Base-by-base conservation (phyloP, 2,329 filamentous ascomycete species). In the Byssoonygena ceratinophila region DNA sequence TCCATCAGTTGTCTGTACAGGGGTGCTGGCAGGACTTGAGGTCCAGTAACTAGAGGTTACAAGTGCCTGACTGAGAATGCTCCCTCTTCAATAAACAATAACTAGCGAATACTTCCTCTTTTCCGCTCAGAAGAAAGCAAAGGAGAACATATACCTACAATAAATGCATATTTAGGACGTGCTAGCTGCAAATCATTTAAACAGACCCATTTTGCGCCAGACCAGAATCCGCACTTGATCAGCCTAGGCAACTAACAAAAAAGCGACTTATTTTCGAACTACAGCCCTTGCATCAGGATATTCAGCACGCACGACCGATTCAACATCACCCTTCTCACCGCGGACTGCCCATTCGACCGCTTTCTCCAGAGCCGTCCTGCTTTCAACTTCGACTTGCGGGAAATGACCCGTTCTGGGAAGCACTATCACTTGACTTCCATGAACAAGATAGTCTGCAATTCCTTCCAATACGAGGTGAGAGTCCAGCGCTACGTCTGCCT, bases 401-500 rank as follows among this genome's bases (percentile, higher is more conserved):
- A 77, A 81, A 63, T 82, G 79, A 0, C 75, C 77, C 9, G 71
- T 72, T 7, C 66, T 61, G 2, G 75, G 71, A 6, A 81, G 60
- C 37, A 74, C 57, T 16, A 78, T 63, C 3, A 79, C 68, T 58
- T 79, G 74, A 52, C 76, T 78, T 20, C 69, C 68, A 53, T 63
- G 66, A 14, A 67, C 65, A 16, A 80, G 67, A 56, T 76, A 79
- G 49, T 77, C 74, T 1, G 68, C 67, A 22, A 80, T 71, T 0
- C 77, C 77, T 49, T 78, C 74, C 23, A 81, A 61, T 23, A 69
- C 72, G 25, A 81, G 63, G 11, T 66, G 63, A 39, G 63, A 64
- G 46, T 77, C 72, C 34, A 81, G 69, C 4, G 77, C 78, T 9
- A 67, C 59, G 59, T 82, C 79, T 20, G 68, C 59, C 57, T 74